phyloP scores from a whole-genome alignment of 768 basidiomycete species.

The Phlebiopsis gigantea region DNA sequence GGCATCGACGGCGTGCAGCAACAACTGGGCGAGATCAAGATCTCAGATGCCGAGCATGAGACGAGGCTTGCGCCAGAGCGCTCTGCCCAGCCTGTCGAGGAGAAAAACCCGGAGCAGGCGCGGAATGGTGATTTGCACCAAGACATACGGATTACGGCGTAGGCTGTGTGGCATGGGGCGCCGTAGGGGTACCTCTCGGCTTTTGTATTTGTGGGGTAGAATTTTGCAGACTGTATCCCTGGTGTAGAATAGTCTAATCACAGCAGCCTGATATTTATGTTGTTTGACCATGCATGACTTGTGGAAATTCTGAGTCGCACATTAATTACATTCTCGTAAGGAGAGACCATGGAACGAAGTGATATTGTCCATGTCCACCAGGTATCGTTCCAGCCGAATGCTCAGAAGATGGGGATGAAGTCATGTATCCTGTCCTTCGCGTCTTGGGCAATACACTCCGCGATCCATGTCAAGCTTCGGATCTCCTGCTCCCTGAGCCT shows the following conservation, averaged over 20 bases:
- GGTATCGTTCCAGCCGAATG: neutral
- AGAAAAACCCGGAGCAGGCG: slow-evolving; percentile 15
- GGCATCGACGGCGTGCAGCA: neutral
- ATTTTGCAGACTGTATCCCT: neutral
- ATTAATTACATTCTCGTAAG: neutral
- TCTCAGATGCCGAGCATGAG: neutral
- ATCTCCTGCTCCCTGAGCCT: slow-evolving; percentile 92
- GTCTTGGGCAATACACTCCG: slow-evolving; percentile 97
- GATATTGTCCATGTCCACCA: too few species aligned
- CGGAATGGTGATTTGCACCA: slow-evolving; percentile 15
- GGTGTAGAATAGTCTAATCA: neutral
- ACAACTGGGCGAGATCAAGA: neutral
- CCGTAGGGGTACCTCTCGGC: too few species aligned
- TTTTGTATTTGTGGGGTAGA: neutral
- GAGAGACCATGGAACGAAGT: neutral
- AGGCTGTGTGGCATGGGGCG: too few species aligned
- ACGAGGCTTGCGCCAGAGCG: slow-evolving; percentile 1
- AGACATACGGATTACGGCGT: neutral
- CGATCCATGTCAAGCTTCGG: slow-evolving; percentile 87
- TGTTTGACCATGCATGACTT: neutral
- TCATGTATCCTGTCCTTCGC: slow-evolving; percentile 94
- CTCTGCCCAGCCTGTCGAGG: slow-evolving; percentile 8
- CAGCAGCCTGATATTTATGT: too few species aligned
- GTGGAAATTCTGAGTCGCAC: neutral
- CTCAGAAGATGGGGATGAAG: slow-evolving; percentile 86